phyloP scores from a whole-genome alignment of 2,329 filamentous ascomycete species.

The Taxawa tesnikishii region DNA sequence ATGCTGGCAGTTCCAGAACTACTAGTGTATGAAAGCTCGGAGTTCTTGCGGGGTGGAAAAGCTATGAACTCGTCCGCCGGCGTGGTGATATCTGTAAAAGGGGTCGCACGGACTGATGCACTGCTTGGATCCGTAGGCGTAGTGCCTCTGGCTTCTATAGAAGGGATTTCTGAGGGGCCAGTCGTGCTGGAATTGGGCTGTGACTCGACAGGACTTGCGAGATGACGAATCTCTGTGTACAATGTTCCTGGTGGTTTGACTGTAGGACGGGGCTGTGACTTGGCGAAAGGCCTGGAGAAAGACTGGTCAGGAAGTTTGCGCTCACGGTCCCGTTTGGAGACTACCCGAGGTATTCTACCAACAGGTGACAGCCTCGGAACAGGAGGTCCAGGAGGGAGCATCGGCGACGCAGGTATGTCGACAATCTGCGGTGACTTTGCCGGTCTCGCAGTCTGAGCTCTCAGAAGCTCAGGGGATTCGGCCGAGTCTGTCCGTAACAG shows the following conservation, averaged over 20 bases:
- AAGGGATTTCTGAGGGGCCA: slow-evolving; percentile 12
- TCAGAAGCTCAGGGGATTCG: slow-evolving; percentile 14
- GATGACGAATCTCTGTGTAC: slow-evolving; percentile 20
- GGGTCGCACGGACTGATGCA: not conserved
- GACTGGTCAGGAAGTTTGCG: slow-evolving; percentile 61
- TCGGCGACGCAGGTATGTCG: slow-evolving; percentile 9
- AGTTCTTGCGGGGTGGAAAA: slow-evolving; percentile 63
- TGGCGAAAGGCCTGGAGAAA: slow-evolving; percentile 69
- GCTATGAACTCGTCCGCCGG: slow-evolving; percentile 51
- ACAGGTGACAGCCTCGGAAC: slow-evolving; percentile 55
- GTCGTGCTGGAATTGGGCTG: slow-evolving; percentile 17
- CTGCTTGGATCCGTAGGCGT: slow-evolving; percentile 6
- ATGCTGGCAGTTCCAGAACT: slow-evolving; percentile 50
- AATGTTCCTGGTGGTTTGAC: slow-evolving; percentile 14
- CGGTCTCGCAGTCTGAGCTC: slow-evolving; percentile 11
- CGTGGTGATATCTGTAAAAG: not conserved
- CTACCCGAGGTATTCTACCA: slow-evolving; percentile 73
- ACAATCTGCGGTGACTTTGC: slow-evolving; percentile 12
- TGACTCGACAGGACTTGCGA: slow-evolving; percentile 15
- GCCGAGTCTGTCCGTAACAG: slow-evolving; percentile 12
- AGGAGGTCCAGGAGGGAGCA: no score
- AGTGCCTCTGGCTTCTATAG: slow-evolving; percentile 11
- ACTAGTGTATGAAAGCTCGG: slow-evolving; percentile 53
- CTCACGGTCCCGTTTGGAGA: slow-evolving; percentile 51
- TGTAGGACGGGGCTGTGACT: slow-evolving; percentile 27